Conservation (phyloP, 2,329 filamentous ascomycete genomes). For the Colletotrichum caudatum region DNA sequence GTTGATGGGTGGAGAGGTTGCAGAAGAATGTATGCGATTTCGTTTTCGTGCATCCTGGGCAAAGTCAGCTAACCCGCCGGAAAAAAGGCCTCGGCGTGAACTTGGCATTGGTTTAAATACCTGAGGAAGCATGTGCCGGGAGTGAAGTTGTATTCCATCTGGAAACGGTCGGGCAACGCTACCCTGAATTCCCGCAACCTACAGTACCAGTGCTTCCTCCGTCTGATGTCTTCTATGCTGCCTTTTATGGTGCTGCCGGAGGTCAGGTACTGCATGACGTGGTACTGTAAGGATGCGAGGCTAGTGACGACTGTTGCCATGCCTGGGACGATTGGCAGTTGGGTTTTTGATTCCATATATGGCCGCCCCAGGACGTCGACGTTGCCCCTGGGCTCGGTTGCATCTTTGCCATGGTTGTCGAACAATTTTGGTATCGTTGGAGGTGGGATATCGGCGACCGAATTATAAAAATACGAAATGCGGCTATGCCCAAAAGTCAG, state of each 20-base stretch:
- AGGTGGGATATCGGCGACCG: conserved; percentile 27
- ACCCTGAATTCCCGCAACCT: conserved; percentile 23
- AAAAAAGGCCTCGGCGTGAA: not conserved
- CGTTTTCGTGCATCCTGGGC: conserved; percentile 36
- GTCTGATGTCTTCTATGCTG: conserved; percentile 10
- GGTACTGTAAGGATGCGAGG: conserved; percentile 29
- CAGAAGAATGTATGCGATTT: conserved; percentile 31
- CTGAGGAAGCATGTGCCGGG: conserved; percentile 31
- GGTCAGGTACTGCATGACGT: conserved; percentile 35
- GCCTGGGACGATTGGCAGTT: conserved; percentile 10
- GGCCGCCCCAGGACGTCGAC: conserved; percentile 31
- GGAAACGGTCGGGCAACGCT: conserved; percentile 20
- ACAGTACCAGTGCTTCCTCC: conserved; percentile 24
- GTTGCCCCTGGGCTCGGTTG: conserved; percentile 22
- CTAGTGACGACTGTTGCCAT: conserved; percentile 28
- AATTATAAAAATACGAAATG: conserved; percentile 33
- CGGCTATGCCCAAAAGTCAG: conserved; percentile 2
- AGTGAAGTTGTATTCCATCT: conserved; percentile 26
- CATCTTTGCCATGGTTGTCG: conserved; percentile 26
- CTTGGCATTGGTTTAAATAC: not conserved
- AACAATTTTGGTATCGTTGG: conserved; percentile 31
- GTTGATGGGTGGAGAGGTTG: conserved; percentile 27
- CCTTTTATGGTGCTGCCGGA: conserved; percentile 29
- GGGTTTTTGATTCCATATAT: not conserved
- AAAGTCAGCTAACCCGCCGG: not conserved